Evolutionary conservation across 805 yeast species (phyloP), one percentile per base, ranked within the genome.

Genomic region (Suhomyces vadensis): DNA sequence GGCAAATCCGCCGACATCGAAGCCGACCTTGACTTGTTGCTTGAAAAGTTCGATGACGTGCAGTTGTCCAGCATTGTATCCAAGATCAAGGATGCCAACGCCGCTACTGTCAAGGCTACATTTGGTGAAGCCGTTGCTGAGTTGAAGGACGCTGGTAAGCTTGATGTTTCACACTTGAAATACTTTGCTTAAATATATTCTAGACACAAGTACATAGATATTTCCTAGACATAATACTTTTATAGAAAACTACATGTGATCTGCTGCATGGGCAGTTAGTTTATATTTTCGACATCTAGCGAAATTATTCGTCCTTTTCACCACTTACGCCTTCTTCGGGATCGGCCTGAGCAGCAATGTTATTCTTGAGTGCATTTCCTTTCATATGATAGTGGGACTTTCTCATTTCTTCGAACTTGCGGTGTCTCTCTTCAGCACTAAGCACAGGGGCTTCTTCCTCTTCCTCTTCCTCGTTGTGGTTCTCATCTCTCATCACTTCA

Each of bases 11-110:
- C 80, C 47, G 69, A 72, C 47, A 83, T 86, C 55, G 95, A 87
- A 52, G 81, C 81, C 48, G 98, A 94, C 64, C 67, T 89, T 54
- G 95, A 84, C 52, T 73, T 82, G 50, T 74, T 94, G 54, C 77
- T 91, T 55, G 97, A 88, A 46, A 69, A 82, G 51, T 76, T 94
- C 52, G 88, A 86, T 60, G 99, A 92, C 61, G 69, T 78, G 35
- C 82, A 84, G 65, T 80, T 92, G 62, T 82, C 79, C 41, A 81
- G 77, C n/a, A 81, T 86, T 57, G 92, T 96, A 44, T 72, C 67
- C 22, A 82, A 83, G 73, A 70, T 87, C 48, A 69, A 73, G 51
- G 79, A 74, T 43, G 81, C 71, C 46, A 72, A 72, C 37, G 84
- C 78, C 51, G 71, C 71, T 25, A 62, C 75, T 43, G 79, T 79